Conservation (phyloP, 768 basidiomycete genomes). For the Tylopilus sp. region DNA sequence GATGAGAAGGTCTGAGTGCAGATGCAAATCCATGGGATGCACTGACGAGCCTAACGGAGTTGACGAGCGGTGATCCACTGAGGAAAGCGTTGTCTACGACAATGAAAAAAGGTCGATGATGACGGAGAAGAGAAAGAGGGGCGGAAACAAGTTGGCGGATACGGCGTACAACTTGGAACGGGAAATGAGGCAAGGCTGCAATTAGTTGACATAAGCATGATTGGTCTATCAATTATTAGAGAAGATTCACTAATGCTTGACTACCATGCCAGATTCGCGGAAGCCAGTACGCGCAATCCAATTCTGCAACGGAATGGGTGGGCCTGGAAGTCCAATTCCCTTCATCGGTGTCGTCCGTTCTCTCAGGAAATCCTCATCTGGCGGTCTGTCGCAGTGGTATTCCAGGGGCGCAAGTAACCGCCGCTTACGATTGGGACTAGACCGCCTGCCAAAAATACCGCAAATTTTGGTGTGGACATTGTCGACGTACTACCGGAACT, state of each 20-base stretch:
- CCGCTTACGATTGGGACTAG: slow-evolving; percentile 85
- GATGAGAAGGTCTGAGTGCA: slow-evolving; percentile 2
- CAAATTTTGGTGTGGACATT: slow-evolving; percentile 50
- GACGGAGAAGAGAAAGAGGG: neutral
- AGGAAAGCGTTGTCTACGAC: neutral
- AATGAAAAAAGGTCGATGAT: neutral
- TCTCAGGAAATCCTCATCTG: slow-evolving; percentile 66
- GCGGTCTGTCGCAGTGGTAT: slow-evolving; percentile 55
- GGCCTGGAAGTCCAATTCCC: slow-evolving; percentile 1
- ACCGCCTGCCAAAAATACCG: slow-evolving; percentile 67
- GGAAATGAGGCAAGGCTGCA: slow-evolving; percentile 13
- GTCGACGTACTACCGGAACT: slow-evolving; percentile 60
- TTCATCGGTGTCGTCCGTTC: neutral
- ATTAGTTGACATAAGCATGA: slow-evolving; percentile 23
- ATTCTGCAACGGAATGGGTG: slow-evolving; percentile 82
- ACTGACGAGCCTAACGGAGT: neutral
- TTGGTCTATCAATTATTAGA: slow-evolving; percentile 1
- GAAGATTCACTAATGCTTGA: neutral
- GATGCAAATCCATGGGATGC: slow-evolving; percentile 9
- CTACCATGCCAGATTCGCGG: slow-evolving; percentile 5
- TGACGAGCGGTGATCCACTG: neutral
- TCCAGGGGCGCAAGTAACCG: slow-evolving; percentile 38
- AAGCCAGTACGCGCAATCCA: slow-evolving; percentile 38
- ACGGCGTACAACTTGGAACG: slow-evolving; percentile 2
- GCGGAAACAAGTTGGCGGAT: slow-evolving; percentile 3